Conservation (phyloP, 2,329 filamentous ascomycete species). For the Cryphonectria japonica region DNA sequence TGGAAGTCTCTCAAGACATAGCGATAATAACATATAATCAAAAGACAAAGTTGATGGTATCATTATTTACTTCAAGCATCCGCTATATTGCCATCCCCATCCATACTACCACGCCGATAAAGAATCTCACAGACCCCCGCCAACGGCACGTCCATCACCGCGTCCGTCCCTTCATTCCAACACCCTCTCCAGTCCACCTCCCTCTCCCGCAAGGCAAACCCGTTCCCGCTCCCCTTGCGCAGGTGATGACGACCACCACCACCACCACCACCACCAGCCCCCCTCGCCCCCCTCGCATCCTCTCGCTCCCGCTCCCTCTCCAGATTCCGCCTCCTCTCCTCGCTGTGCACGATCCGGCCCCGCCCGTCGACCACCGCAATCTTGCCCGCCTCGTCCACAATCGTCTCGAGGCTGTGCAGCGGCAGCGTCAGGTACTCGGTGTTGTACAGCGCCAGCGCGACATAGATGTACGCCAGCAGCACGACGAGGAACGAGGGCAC, state of each 20-base stretch:
- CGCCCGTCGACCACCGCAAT: conserved; percentile 79
- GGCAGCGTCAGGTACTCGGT: conserved; percentile 84
- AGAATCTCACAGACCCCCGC: conserved; percentile 94
- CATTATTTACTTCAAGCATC: neutral
- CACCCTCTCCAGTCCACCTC: conserved; percentile 73
- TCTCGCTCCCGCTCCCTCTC: conserved; percentile 40
- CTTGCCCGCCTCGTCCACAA: conserved; percentile 89
- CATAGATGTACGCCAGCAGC: conserved; percentile 87
- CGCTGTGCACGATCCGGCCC: conserved; percentile 51
- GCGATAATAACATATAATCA: neutral
- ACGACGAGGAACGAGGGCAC: conserved; percentile 90
- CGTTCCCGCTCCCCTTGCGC: conserved; percentile 32
- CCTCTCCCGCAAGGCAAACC: conserved; percentile 23
- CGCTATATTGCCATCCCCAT: conserved; percentile 12
- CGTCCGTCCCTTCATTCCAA: conserved; percentile 94
- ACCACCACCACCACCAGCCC: conserved; percentile 30
- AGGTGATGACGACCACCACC: conserved; percentile 36
- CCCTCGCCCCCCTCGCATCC: conserved; percentile 39
- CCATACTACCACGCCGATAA: conserved; percentile 65
- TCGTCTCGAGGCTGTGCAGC: conserved; percentile 78
- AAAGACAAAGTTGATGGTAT: neutral
- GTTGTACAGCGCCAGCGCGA: conserved; percentile 90
- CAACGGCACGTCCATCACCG: conserved; percentile 94
- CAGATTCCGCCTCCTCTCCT: conserved; percentile 44
- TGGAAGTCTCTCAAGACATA: neutral